Evolutionary conservation across 2,329 filamentous ascomycete species (phyloP), one percentile per base, ranked within the genome.

Genomic region (Paraphaeosphaeria sporulosa): DNA sequence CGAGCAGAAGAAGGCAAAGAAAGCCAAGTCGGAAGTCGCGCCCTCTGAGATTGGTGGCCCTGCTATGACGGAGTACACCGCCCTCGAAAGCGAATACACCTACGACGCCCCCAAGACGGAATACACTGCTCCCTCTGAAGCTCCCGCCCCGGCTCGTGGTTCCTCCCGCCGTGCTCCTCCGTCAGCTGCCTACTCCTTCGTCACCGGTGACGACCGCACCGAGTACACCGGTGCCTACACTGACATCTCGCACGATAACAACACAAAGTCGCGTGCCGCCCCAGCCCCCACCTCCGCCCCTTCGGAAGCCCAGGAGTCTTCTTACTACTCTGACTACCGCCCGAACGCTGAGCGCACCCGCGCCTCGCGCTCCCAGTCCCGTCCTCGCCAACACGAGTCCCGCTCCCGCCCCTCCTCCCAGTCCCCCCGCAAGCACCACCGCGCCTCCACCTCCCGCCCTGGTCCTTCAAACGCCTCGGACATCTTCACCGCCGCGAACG

Each of bases 111-210:
- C 69, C 32, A 58, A 67, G 43, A 73, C 70, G 25, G 71, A 73
- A 40, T 73, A 72, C 65, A 71, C 71, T 17, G 71, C 71, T 27
- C 69, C 71, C 2, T 72, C 70, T 32, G 71, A 71, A n/a, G 65
- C 66, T 21, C 68, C 61, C n/a, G 61, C 58, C 40, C 68, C 59
- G 12, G 49, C 49, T 15, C 21, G 25, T 13, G 23, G 19, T 30
- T 52, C 59, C 21, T 43, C 48, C 42, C 75, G 72, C 43, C 76
- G 76, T 52, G 70, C 73, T 46, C 70, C 73, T 55, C 76, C 76
- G 1, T 76, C 75, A 2, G 73, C 71, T 13, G 76, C 77, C 8
- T 85, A 84, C 71, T 84, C 82, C 5, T 85, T 85, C 71, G 80
- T 77, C 30, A 78, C 80, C 12, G 83, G 82, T 49, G 81, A 80